Conservation (phyloP, 164 flowering plant species). For the Tetracentron sinense region DNA sequence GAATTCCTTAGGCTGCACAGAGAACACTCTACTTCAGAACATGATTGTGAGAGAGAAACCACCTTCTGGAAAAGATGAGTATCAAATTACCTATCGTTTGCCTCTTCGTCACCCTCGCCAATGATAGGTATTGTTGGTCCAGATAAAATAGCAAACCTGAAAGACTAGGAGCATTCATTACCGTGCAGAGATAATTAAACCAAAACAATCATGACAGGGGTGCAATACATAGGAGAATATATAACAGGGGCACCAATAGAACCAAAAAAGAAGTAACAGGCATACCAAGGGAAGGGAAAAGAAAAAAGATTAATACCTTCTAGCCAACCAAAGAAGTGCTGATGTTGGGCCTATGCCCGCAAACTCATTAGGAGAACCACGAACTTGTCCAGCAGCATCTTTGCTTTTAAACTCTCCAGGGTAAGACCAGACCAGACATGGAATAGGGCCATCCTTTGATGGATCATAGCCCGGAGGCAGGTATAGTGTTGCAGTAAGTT, state of each 20-base stretch:
- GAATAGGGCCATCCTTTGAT: conserved; percentile 89
- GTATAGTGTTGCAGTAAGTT: conserved; percentile 92
- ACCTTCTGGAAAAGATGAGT: too few species aligned
- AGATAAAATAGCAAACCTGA: conserved; percentile 91
- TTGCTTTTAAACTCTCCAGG: conserved; percentile 98
- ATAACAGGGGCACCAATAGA: neutral
- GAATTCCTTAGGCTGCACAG: too few species aligned
- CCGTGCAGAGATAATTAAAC: conserved; percentile 1
- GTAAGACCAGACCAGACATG: conserved; percentile 94
- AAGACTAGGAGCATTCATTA: conserved; percentile 11
- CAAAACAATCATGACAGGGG: neutral
- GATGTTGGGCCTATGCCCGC: conserved; percentile 96
- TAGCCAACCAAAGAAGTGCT: conserved; percentile 94
- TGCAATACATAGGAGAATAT: neutral
- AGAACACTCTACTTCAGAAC: too few species aligned
- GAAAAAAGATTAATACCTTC: conserved; percentile 45
- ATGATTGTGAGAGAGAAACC: too few species aligned
- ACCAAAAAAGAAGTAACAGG: neutral
- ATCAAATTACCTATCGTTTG: conserved; percentile 78
- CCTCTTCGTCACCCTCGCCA: conserved; percentile 96
- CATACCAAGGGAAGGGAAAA: neutral
- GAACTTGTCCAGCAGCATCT: conserved; percentile 98
- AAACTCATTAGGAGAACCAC: conserved; percentile 98
- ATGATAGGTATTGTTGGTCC: conserved; percentile 98
- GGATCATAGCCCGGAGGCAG: conserved; percentile 91